Conservation (phyloP, 2,329 filamentous ascomycete genomes). For the Magnaporthiopsis rhizophila region DNA sequence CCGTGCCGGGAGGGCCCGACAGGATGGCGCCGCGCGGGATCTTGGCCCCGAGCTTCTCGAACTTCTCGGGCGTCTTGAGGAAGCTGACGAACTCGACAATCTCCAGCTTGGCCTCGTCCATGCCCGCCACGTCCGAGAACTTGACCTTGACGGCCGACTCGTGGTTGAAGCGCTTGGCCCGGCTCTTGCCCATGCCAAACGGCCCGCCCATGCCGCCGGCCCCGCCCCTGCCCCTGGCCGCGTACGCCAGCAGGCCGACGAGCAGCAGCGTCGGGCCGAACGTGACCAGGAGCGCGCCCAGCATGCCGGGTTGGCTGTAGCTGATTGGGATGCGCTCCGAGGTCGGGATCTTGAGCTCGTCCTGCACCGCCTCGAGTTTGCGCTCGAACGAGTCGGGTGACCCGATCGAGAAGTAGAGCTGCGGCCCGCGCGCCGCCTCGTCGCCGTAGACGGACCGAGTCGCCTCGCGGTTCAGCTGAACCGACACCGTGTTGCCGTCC, state of each 20-base stretch:
- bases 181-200: slow-evolving; percentile 93
- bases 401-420: slow-evolving; percentile 92
- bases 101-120: slow-evolving; percentile 96
- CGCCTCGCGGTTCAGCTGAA: slow-evolving; percentile 72
- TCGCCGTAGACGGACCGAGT: slow-evolving; percentile 68
- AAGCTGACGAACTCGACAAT: slow-evolving; percentile 99
- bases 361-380: slow-evolving; percentile 78
- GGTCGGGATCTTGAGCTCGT: slow-evolving; percentile 75
- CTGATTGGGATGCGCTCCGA: slow-evolving; percentile 89
- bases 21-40: slow-evolving; percentile 95
- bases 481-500: slow-evolving; percentile 62
- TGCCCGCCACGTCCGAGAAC: slow-evolving; percentile 91
- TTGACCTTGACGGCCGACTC: slow-evolving; percentile 96
- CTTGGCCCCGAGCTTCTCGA: slow-evolving; percentile 91
- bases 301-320: slow-evolving; percentile 70
- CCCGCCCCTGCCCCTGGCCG: slow-evolving; percentile 67
- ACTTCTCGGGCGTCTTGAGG: slow-evolving; percentile 85
- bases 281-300: slow-evolving; percentile 61
- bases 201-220: slow-evolving; percentile 66
- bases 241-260: slow-evolving; percentile 73
- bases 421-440: slow-evolving; percentile 57
- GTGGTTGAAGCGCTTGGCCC: slow-evolving; percentile 95
- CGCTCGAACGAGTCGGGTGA: slow-evolving; percentile 90
- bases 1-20: slow-evolving; percentile 94
- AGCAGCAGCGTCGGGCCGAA: slow-evolving; percentile 86